phyloP scores from a whole-genome alignment of 345 rosid species.

The Rhizophora apiculata region DNA sequence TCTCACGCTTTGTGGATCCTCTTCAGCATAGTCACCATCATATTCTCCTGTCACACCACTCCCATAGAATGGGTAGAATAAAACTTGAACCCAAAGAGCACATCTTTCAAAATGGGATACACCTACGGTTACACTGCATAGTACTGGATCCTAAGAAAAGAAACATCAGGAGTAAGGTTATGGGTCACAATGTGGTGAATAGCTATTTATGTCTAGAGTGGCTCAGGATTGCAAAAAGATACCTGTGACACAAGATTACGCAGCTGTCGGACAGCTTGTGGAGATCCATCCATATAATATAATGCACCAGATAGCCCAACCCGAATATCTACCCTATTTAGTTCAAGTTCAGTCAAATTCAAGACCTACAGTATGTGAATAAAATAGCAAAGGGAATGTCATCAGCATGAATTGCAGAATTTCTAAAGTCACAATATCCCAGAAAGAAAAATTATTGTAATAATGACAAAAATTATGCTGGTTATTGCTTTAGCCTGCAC shows the following conservation, averaged over 20 bases:
- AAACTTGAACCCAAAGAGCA: conserved; percentile 93
- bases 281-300: conserved; percentile 95
- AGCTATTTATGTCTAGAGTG: background rate
- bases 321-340: conserved; percentile 86
- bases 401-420: background rate
- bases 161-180: background rate
- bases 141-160: conserved; percentile 73
- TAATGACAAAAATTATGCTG: background rate
- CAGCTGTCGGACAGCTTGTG: conserved; percentile 93
- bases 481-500: background rate
- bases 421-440: background rate
- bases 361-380: conserved; percentile 54
- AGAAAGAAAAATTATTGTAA: background rate
- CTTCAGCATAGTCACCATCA: conserved; percentile 85
- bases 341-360: conserved; percentile 88
- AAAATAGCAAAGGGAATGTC: conserved; percentile 17
- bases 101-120: conserved; percentile 95
- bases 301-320: conserved; percentile 93
- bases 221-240: conserved; percentile 20
- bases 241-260: conserved; percentile 95
- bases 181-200: background rate
- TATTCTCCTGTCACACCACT: conserved; percentile 74
- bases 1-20: conserved; percentile 75
- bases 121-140: conserved; percentile 90
- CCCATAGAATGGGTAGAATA: conserved; percentile 94